Evolutionary conservation across 176 grass and related monocot species (phyloP), one percentile per base, ranked within the genome.

Genomic region (Thinopyrum elongatum): DNA sequence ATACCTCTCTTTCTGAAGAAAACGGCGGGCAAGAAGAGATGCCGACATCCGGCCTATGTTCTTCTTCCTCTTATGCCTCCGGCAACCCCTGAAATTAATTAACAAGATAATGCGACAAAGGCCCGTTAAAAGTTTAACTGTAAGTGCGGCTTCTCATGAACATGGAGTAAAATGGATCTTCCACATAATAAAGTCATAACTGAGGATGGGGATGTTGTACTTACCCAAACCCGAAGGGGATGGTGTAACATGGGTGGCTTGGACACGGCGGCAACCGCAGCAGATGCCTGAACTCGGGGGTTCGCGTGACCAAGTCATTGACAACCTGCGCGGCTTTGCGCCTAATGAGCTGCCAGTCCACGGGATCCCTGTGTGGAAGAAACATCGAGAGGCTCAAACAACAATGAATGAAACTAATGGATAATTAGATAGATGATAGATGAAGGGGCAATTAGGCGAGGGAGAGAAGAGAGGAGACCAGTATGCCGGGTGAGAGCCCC

Each of bases 21-120:
- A 80, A 80, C 38, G 26, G 4, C 16, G 39, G 13, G 61, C 78
- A 80, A 80, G 61, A 80, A 65, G 61, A 66, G 60, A 66, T 80
- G 61, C 78, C 26, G 34, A 9, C 77, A 80, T 28, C 25, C 26
- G 4, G 4, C 61, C 25, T 30, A 49, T 66, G 61, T 80, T 80
- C 61, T 80, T 80, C 61, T 80, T 80, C 78, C 23, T 66, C 25
- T 64, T 17, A 63, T 42, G 35, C 34, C 58, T 79, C 12, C 58
- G 10, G 57, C 13, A 16, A 41, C 28, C 34, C 21, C 77, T 36
- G 11, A 63, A 36, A 79, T 62, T 42, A 36, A 79, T 62, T 42
- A 64, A 41, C 58, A 79, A 42, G 58, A 63, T 64, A 14, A 63
- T 2, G 35, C 35, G 23, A 41, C 12, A 63, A 41, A 46, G 42